Evolutionary conservation across 2,329 filamentous ascomycete species (phyloP), one percentile per base, ranked within the genome.

Genomic region (Penicillium sp.): DNA sequence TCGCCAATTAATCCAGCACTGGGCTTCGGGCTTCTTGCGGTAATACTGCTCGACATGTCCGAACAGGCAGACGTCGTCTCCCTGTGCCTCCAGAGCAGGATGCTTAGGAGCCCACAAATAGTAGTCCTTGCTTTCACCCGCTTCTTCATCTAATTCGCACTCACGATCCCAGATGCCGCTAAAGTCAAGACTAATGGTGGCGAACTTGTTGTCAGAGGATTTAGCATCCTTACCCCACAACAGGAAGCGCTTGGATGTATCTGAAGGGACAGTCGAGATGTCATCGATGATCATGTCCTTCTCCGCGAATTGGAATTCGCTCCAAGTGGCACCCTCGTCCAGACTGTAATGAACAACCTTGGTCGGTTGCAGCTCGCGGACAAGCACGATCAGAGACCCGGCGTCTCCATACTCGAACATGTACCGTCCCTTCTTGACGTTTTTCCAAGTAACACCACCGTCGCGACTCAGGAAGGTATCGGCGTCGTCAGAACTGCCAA

Each of bases 331-430:
- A 56, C 95, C 94, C 67, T 93, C 88, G 66, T 99, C 87, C 10
- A 86, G 77, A 15, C 89, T 87, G 74, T 94, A 96, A 52, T 84
- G 85, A 47, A 92, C 76, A 1, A 79, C 74, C 58, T 87, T 87
- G 4, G 88, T 90, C 47, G 83, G 79, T 47, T 81, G 81, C 13
- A 81, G 79, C 52, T 90, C 85, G 65, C 88, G 83, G 21, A 93
- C 91, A 45, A 99, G 86, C 39, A 95, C 90, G 56, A 97, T 85
- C 63, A 97, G 87, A 6, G 90, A 94, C 26, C 94, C 94, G 70
- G 96, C 90, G 64, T 99, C 95, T 53, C 94, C 95, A 69, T 90
- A 96, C 66, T 95, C 90, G 90, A 91, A 99, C 65, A 88, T 87
- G 79, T 91, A 96, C 33, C 81, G 83, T 6, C 94, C 95, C 73